Conservation (phyloP, 495 filamentous ascomycete genomes). For the Xylaria sp. region DNA sequence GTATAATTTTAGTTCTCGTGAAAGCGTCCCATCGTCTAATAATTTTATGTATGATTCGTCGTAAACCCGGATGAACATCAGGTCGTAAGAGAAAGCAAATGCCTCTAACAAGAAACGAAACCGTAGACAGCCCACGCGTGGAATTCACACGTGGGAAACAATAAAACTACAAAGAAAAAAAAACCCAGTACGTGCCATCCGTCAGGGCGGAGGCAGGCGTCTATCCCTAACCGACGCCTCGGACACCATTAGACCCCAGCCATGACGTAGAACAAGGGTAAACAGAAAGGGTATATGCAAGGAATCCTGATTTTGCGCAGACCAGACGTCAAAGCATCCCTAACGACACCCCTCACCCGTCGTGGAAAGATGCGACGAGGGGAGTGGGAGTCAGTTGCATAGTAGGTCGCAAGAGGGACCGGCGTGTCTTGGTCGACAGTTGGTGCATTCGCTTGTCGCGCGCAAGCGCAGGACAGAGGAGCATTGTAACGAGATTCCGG, state of each 20-base stretch:
- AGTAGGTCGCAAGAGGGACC: background rate
- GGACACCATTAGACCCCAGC: background rate
- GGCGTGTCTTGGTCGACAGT: background rate
- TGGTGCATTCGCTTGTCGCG: constrained; percentile 23
- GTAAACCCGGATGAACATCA: constrained; percentile 10
- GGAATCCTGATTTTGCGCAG: constrained; percentile 24
- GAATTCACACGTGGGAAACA: background rate
- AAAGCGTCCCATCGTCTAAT: constrained; percentile 29
- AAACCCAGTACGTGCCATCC: background rate
- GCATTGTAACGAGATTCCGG: constrained; percentile 21
- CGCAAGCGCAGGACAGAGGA: constrained; percentile 7
- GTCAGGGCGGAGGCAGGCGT: constrained; percentile 3
- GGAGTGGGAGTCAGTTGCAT: background rate
- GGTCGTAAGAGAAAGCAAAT: background rate
- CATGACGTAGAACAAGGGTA: constrained; percentile 18
- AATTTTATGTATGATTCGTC: constrained; percentile 15
- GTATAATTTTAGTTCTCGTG: constrained; percentile 10
- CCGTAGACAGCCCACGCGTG: background rate
- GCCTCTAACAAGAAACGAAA: background rate
- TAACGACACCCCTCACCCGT: constrained; percentile 14
- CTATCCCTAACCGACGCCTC: background rate
- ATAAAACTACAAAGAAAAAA: constrained; percentile 4
- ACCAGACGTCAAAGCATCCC: background rate
- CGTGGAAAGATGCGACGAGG: background rate
- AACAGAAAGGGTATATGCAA: constrained; percentile 12